These are phyloP conservation scores for Endotrypanum monterogeii DNA, from an alignment of 208 protist genomes.

Conservation along the genomic window DNA sequence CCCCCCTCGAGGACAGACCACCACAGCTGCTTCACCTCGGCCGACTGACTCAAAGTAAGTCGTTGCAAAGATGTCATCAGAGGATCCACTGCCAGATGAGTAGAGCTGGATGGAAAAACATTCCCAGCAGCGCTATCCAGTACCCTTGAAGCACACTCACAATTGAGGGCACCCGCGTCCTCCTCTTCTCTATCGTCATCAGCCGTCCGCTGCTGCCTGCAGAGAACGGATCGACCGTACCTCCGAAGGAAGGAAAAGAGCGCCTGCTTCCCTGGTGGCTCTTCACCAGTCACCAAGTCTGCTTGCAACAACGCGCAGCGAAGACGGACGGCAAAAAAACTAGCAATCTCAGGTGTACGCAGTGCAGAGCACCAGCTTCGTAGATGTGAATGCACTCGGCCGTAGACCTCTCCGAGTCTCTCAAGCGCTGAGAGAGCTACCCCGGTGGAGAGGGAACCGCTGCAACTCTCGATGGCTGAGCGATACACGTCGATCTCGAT, in stretches of 20 bases:
- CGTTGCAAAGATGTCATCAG: slow-evolving; percentile 63
- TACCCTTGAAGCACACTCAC: background rate
- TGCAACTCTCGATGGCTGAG: slow-evolving; percentile 10
- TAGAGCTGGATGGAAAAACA: background rate
- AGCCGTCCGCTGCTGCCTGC: background rate
- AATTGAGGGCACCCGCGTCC: background rate
- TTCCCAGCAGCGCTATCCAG: background rate
- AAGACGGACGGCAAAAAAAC: slow-evolving; percentile 46
- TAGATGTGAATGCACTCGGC: slow-evolving; percentile 32
- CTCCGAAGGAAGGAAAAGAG: slow-evolving; percentile 55
- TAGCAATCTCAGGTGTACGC: slow-evolving; percentile 27
- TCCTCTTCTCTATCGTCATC: background rate
- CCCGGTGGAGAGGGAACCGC: background rate
- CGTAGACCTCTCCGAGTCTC: slow-evolving; percentile 38
- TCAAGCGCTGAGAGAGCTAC: slow-evolving; percentile 40
- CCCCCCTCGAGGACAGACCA: slow-evolving; percentile 51
- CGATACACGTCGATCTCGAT: slow-evolving; percentile 22
- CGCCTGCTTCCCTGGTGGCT: slow-evolving; percentile 43
- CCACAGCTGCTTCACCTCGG: slow-evolving; percentile 66
- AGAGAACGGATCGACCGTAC: slow-evolving; percentile 34
- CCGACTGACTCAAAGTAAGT: slow-evolving; percentile 60
- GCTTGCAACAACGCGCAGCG: slow-evolving; percentile 66
- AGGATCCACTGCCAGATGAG: slow-evolving; percentile 22
- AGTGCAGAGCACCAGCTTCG: slow-evolving; percentile 57
- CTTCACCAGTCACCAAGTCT: slow-evolving; percentile 64